Percentiles rank a stretch among this genome's conserved stretches.
Conservation (phyloP, 768 basidiomycete genomes). For the Mycena belliarum region DNA sequence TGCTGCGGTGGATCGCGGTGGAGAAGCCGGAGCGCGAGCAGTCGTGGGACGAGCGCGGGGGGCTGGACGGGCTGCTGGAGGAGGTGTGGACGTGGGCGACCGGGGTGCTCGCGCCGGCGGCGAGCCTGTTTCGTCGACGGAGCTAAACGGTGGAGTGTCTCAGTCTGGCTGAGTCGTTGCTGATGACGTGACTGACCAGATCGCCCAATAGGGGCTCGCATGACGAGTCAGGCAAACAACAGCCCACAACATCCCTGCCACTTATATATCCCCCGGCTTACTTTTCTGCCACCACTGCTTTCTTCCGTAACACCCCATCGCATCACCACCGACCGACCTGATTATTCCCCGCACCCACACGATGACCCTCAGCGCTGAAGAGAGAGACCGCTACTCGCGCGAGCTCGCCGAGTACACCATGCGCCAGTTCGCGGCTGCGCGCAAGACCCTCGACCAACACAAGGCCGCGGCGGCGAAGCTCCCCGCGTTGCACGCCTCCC, state of each 20-base stretch:
- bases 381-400: constrained; percentile 43
- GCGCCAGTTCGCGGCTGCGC: constrained; percentile 44
- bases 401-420: constrained; percentile 51
- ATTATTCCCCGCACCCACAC: constrained; percentile 17
- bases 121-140: constrained; percentile 38
- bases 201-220: too few species aligned
- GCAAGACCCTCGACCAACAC: constrained; percentile 25
- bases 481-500: constrained; percentile 36
- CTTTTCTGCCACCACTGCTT: neutral
- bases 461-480: constrained; percentile 39
- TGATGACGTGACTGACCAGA: too few species aligned
- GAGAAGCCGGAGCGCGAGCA: constrained; percentile 53
- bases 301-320: too few species aligned
- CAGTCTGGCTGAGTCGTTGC: too few species aligned
- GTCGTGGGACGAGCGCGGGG: constrained; percentile 63
- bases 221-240: neutral
- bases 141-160: too few species aligned
- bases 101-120: constrained; percentile 39
- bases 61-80: constrained; percentile 64
- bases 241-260: too few species aligned
- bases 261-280: too few species aligned
- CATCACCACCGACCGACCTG: too few species aligned
- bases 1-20: constrained; percentile 79
- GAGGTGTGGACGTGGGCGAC: constrained; percentile 60
- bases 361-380: constrained; percentile 31